Conservation (phyloP, 345 rosid genomes). For the Raphanus raphanistrum region DNA sequence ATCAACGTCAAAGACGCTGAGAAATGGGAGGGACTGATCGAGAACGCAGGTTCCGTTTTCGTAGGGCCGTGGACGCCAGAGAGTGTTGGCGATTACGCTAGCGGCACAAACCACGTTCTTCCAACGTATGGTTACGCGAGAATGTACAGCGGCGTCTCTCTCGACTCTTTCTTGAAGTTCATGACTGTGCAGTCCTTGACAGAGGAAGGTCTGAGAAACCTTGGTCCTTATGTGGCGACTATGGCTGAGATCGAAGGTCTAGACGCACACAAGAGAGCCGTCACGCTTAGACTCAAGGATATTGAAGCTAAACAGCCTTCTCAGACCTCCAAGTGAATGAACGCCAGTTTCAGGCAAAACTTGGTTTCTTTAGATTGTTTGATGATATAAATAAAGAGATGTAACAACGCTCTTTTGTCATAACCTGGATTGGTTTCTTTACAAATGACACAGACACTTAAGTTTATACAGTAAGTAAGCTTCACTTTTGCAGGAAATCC, state of each 20-base stretch:
- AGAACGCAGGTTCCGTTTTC: conserved; percentile 95
- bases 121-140: conserved; percentile 92
- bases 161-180: conserved; percentile 85
- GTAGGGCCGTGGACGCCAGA: conserved; percentile 93
- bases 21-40: conserved; percentile 80
- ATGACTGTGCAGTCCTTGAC: conserved; percentile 85
- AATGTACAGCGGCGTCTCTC: conserved; percentile 89
- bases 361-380: not conserved
- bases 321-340: conserved; percentile 34
- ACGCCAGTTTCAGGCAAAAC: not conserved
- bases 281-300: conserved; percentile 74
- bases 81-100: conserved; percentile 96
- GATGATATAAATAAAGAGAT: conserved; percentile 4
- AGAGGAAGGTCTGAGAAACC: conserved; percentile 78
- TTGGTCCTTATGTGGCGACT: conserved; percentile 78
- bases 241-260: conserved; percentile 91
- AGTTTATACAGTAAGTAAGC: conserved; percentile 10
- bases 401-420: conserved; percentile 3
- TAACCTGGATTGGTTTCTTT: not conserved
- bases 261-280: conserved; percentile 92
- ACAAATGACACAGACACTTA: conserved; percentile 13
- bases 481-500: no score
- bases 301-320: conserved; percentile 60
- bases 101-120: conserved; percentile 88
- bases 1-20: conserved; percentile 86